Evolutionary conservation across 805 yeast species (phyloP), one percentile per base, ranked within the genome.

Genomic region (Torulaspora gathmanii): DNA sequence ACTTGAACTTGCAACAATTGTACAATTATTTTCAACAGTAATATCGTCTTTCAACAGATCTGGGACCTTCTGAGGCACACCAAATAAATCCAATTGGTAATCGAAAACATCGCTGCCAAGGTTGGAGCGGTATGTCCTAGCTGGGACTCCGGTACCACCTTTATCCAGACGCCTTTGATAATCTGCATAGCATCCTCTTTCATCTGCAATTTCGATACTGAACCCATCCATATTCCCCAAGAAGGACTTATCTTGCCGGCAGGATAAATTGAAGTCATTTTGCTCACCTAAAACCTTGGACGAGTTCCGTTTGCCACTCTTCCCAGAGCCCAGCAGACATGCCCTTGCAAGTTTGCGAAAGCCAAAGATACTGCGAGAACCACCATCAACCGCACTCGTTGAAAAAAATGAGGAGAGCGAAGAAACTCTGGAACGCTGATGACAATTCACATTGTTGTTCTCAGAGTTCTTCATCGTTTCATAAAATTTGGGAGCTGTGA

Each of bases 311-410:
- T 29, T 46, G 17, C 33, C 30, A 23, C 41, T 38, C 33, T 40
- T 47, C 23, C 42, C 53, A 5, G 46, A 34, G 2, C 55, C 53
- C 15, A 44, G 12, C 4, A 63, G 37, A 39, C 60, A 61, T 10
- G 46, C 44, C 41, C 40, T 56, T 1, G 66, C 64, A 37, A 61
- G 46, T 40, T 57, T 50, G 38, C 65, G 52, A 35, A 63, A 56
- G 1, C 67, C 66, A 44, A 61, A 53, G 8, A 58, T 23, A 16
- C 58, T 61, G 25, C 49, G 50, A 9, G 43, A 23, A 7, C 44
- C 40, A 10, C 37, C 40, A 22, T 49, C 52, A 11, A 40, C 30
- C 7, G 46, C 27, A 34, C 29, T 36, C 5, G 52, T 26, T 15
- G 48, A 40, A 19, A 52, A 46, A 35, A 54, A 41, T 1, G 58